phyloP scores from a whole-genome alignment of 129 eudicot species.

The Heracleum sosnowskyi region DNA sequence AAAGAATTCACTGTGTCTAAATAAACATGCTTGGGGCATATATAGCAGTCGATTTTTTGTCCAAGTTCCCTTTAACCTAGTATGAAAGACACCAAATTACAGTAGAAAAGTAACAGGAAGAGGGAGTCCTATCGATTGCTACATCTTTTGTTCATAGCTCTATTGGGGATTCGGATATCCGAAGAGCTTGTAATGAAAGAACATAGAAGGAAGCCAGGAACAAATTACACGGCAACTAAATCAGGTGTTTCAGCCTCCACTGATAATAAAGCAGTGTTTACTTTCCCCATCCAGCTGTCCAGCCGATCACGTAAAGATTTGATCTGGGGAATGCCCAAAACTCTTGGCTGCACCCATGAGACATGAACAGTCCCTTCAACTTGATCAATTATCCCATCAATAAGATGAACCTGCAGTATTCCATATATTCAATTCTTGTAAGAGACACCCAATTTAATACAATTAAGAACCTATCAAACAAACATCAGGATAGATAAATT shows the following conservation, averaged over 20 bases:
- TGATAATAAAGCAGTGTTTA: constrained; percentile 75
- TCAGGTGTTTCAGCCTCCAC: constrained; percentile 97
- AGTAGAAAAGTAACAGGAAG: neutral
- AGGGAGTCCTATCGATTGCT: neutral
- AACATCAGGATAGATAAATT: neutral
- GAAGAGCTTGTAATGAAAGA: constrained; percentile 16
- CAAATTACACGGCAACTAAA: constrained; percentile 58
- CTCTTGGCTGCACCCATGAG: constrained; percentile 97
- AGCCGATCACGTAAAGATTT: constrained; percentile 78
- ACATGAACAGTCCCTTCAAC: constrained; percentile 88
- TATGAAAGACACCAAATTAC: neutral
- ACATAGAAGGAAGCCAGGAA: constrained; percentile 4
- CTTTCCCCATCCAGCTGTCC: constrained; percentile 85
- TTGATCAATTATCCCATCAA: constrained; percentile 93
- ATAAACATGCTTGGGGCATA: neutral
- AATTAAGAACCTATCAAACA: neutral
- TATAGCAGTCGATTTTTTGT: neutral
- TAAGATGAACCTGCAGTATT: constrained; percentile 68
- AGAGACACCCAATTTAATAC: neutral
- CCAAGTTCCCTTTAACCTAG: neutral
- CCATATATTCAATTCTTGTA: neutral
- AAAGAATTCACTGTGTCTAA: neutral
- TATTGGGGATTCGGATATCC: constrained; percentile 12
- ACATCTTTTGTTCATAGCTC: constrained; percentile 1
- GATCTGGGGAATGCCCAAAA: constrained; percentile 75